phyloP scores from a whole-genome alignment of 345 rosid genomes.

The thale cress (Arabidopsis thaliana) region TAIR10.1 NC_003074.8:1167001-1167500 shows the following conservation, averaged over 20 bases:
- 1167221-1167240: neutral
- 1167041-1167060: too few relatives aligned
- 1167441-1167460: neutral
- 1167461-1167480: neutral
- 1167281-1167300: slow-evolving; percentile 23
- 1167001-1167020: too few relatives aligned
- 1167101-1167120: neutral
- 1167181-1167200: slow-evolving; percentile 17
- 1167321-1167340: slow-evolving; percentile 45
- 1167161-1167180: too few relatives aligned
- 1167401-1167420: neutral
- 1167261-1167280: slow-evolving; percentile 41
- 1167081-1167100: too few relatives aligned
- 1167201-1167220: neutral
- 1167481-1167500: neutral
- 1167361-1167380: neutral
- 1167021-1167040: too few relatives aligned
- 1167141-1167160: too few relatives aligned
- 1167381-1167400: neutral
- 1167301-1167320: slow-evolving; percentile 23
- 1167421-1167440: neutral
- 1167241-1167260: neutral
- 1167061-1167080: too few relatives aligned
- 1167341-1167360: slow-evolving; percentile 50
- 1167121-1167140: too few relatives aligned